phyloP scores from a whole-genome alignment of 768 basidiomycete genomes.

The Leccinum fibrillosum region DNA sequence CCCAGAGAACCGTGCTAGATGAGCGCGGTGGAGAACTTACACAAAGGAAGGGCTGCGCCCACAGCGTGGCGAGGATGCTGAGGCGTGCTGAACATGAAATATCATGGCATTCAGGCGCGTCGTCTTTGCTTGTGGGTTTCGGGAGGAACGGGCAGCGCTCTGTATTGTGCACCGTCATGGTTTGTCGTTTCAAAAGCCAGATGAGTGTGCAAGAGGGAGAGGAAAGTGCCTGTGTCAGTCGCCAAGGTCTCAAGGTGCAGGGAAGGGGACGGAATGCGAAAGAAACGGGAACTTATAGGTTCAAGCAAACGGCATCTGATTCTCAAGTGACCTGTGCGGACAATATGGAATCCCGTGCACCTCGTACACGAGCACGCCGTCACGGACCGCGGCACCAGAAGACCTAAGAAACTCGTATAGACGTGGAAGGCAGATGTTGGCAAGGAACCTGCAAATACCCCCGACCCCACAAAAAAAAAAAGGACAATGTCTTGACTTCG shows the following conservation, averaged over 20 bases:
- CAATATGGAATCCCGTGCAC: too few relatives aligned
- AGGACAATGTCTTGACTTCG: too few relatives aligned
- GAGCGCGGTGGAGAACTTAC: constrained; percentile 38
- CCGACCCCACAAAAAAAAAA: too few relatives aligned
- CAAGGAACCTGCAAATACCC: too few relatives aligned
- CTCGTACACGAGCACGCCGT: too few relatives aligned
- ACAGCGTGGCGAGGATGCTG: constrained; percentile 65
- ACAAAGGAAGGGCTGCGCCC: constrained; percentile 67
- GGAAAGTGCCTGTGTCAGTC: too few relatives aligned
- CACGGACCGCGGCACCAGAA: too few relatives aligned
- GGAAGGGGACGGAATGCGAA: neutral
- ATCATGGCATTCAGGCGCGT: constrained; percentile 50
- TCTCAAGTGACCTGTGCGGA: too few relatives aligned
- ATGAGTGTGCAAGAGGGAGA: neutral
- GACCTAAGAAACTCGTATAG: too few relatives aligned
- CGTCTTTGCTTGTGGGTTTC: neutral
- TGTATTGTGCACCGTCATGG: constrained; percentile 4
- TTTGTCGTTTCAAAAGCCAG: neutral
- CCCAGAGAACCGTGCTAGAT: constrained; percentile 58
- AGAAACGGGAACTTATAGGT: neutral
- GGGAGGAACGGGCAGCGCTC: constrained; percentile 30
- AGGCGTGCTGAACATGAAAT: constrained; percentile 53
- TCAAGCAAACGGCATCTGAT: too few relatives aligned
- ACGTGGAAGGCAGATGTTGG: too few relatives aligned
- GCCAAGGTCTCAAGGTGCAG: neutral